Base-by-base conservation (phyloP, 2,329 filamentous ascomycete genomes). In the Grosmannia serpens region DNA sequence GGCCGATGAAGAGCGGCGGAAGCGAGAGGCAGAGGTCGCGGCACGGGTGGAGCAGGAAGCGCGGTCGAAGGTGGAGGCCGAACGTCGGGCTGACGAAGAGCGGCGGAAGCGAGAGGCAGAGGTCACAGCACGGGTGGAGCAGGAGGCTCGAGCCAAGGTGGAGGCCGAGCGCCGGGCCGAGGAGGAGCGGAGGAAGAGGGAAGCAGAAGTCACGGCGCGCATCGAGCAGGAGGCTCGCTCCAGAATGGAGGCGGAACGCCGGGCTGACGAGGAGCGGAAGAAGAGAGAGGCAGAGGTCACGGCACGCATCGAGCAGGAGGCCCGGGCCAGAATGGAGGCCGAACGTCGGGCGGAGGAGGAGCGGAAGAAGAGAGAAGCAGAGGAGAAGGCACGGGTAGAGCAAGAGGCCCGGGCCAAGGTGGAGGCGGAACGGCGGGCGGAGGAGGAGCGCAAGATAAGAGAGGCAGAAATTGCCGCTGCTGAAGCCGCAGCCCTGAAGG, bases 401-500 rank as follows among this genome's bases (percentile, higher is more conserved):
- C 58, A 66, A 53, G 66, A 67, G 29, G 65, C 71, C n/a, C 70
- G 71, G 29, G 66, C 69, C 20, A 70, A 69, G 60, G 69, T 74
- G 46, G 72, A 76, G 61, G 69, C 70, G 2, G 73, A 77, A 60
- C 65, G 73, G 27, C 60, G 57, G 31, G 70, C 70, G 1, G 76
- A 73, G n/a, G 76, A 77, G 49, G 70, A 73, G 60, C 64, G 63
- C 62, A 65, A 63, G 61, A 75, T 73, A 62, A 71, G 65, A 27
- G 70, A 74, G 1, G 80, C 79, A 11, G 78, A 83, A 61, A 75
- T 77, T 27, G 75, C 77, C 47, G 75, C 77, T 20, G 70, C 64
- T n/a, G 61, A 61, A 35, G 63, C 60, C 20, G 65, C 64, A 0
- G 61, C 62, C 2, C 38, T 62, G 35, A 65, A 67, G 47, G 64